phyloP scores from a whole-genome alignment of 257 asterid species.

The Solanum dulcamara region DNA sequence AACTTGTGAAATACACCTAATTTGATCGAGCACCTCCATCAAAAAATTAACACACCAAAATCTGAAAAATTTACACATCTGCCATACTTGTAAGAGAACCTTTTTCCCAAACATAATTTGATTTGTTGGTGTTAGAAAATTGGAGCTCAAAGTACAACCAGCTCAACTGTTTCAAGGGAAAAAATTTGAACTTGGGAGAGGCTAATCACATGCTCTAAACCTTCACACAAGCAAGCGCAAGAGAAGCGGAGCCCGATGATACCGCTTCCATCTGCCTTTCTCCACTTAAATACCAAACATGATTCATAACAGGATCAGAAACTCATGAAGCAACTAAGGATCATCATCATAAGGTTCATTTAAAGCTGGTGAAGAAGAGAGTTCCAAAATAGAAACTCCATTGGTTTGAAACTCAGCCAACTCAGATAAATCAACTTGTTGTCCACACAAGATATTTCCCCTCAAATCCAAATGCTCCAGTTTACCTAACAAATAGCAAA shows the following conservation, averaged over 20 bases:
- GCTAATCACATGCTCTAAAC: neutral
- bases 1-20: neutral
- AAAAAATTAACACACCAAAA: neutral
- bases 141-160: neutral
- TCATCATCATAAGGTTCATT: slow-evolving; percentile 58
- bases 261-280: neutral
- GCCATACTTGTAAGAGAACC: neutral
- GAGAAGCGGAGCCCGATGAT: neutral
- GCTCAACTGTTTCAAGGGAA: neutral
- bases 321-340: slow-evolving; percentile 30
- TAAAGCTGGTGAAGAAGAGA: slow-evolving; percentile 18
- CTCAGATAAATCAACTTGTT: slow-evolving; percentile 20
- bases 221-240: neutral
- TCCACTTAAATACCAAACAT: neutral
- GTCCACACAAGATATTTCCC: slow-evolving; percentile 38
- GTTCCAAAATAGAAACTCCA: slow-evolving; percentile 31
- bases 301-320: neutral
- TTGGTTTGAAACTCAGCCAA: slow-evolving; percentile 31
- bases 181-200: neutral
- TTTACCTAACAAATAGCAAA: slow-evolving; percentile 33
- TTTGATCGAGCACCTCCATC: neutral
- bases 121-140: neutral
- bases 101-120: neutral
- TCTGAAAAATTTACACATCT: neutral
- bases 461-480: slow-evolving; percentile 71